Percentiles rank a stretch among this genome's conserved stretches.
phyloP scores from a whole-genome alignment of 164 flowering plant genomes.

The Magnolia officinalis region DNA sequence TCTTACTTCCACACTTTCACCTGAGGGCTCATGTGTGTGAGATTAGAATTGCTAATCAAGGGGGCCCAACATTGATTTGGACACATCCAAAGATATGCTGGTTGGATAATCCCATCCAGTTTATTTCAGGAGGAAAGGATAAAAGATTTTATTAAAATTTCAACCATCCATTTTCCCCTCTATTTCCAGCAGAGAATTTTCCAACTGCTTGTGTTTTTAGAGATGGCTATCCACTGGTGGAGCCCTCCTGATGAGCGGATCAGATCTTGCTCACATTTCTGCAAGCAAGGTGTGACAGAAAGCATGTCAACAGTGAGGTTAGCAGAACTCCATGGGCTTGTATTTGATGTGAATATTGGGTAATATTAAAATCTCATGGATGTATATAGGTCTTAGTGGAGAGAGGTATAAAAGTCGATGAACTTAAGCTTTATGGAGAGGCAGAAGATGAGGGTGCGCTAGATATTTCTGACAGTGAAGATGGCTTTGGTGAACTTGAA shows the following conservation, averaged over 20 bases:
- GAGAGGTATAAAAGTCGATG: slow-evolving; percentile 65
- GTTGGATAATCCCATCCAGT: no score
- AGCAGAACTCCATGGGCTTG: not conserved
- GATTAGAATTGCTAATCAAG: no score
- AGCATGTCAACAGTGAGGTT: not conserved
- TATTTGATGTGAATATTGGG: not conserved
- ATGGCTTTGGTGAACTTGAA: slow-evolving; percentile 76
- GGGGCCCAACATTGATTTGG: no score
- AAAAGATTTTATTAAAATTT: not conserved
- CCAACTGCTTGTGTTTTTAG: no score
- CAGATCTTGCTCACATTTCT: no score
- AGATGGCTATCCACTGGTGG: no score
- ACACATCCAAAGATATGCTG: no score
- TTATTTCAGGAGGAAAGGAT: not conserved
- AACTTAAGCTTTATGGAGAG: slow-evolving; percentile 78
- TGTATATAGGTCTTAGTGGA: slow-evolving; percentile 56
- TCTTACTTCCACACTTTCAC: not conserved
- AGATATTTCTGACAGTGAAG: slow-evolving; percentile 44
- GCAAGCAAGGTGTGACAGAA: not conserved
- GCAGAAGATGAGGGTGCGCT: slow-evolving; percentile 42
- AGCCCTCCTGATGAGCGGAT: no score
- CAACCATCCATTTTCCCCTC: not conserved
- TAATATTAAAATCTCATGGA: not conserved
- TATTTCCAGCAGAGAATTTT: no score
- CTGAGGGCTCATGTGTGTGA: no score